A percentile compares a stretch with the other conserved stretches of the same genome.
phyloP scores from a whole-genome alignment of 2,329 filamentous ascomycete species.

The Penicillium sp. region DNA sequence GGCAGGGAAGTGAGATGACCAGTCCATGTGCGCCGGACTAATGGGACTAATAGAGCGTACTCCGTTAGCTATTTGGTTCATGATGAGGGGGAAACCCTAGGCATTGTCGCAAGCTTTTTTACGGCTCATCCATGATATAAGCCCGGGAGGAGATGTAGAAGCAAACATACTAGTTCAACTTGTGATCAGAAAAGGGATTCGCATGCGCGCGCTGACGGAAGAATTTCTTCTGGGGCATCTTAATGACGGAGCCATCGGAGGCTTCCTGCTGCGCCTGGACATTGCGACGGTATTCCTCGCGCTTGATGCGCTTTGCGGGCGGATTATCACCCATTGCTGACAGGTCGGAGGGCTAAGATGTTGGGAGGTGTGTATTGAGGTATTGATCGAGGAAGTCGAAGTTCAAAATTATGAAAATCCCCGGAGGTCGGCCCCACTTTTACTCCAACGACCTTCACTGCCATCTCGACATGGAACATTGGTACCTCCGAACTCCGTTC shows the following conservation, averaged over 20 bases:
- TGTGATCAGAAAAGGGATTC: slow-evolving; percentile 96
- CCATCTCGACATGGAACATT: too few species aligned
- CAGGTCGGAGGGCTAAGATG: too few species aligned
- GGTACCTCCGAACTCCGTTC: too few species aligned
- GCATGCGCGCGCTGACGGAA: slow-evolving; percentile 95
- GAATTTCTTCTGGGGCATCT: slow-evolving; percentile 88
- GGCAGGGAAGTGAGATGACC: slow-evolving; percentile 77
- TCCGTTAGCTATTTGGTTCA: slow-evolving; percentile 6
- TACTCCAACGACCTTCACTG: background rate
- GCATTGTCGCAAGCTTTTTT: background rate
- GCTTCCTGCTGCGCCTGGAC: slow-evolving; percentile 19
- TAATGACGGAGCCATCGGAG: slow-evolving; percentile 39
- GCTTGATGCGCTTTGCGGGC: slow-evolving; percentile 60
- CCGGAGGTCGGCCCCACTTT: slow-evolving; percentile 15
- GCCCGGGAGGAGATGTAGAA: background rate
- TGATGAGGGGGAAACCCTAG: background rate
- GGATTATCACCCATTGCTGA: slow-evolving; percentile 22
- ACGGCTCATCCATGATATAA: too few species aligned
- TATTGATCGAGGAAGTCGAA: slow-evolving; percentile 13
- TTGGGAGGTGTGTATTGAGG: background rate
- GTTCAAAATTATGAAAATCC: slow-evolving; percentile 9
- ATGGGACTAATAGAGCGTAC: slow-evolving; percentile 58
- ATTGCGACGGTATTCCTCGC: slow-evolving; percentile 57
- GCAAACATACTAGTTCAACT: slow-evolving; percentile 71
- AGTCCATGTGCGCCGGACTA: slow-evolving; percentile 82